Percentiles rank a stretch among this genome's conserved stretches.
These are phyloP conservation scores for Corylus avellana DNA, from an alignment of 306 rosid genomes.

Conservation along the genomic window DNA sequence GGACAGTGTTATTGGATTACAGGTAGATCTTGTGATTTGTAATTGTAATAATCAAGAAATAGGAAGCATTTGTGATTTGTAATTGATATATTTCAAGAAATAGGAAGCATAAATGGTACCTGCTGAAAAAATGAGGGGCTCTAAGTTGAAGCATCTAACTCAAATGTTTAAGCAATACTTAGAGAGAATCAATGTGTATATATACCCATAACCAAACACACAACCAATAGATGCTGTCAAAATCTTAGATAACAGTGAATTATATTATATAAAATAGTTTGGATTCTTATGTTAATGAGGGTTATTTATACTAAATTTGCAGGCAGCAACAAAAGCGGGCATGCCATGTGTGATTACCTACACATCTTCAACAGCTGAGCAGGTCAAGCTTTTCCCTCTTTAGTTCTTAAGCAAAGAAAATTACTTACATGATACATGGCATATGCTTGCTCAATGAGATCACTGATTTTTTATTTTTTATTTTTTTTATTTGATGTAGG, in stretches of 20 bases:
- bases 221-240: neutral
- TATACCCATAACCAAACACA: neutral
- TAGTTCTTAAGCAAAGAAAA: constrained; percentile 5
- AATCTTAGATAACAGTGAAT: constrained; percentile 2
- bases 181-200: neutral
- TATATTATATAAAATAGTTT: constrained; percentile 12
- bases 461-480: constrained; percentile 8
- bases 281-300: neutral
- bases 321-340: constrained; percentile 95
- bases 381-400: constrained; percentile 48
- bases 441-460: constrained; percentile 13
- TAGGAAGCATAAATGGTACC: too few species aligned
- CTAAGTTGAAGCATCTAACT: neutral
- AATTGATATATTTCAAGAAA: too few species aligned
- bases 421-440: constrained; percentile 5
- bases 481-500: constrained; percentile 42
- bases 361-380: constrained; percentile 86
- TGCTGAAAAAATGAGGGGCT: constrained; percentile 1
- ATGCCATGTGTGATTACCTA: constrained; percentile 85
- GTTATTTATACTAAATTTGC: constrained; percentile 11
- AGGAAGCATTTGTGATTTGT: too few species aligned
- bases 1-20: constrained; percentile 91
- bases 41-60: too few species aligned
- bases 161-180: neutral
- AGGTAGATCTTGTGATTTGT: constrained; percentile 46